Conservation (phyloP, 192 early-diverging fungal genomes). For the Linnemannia elongata region DNA sequence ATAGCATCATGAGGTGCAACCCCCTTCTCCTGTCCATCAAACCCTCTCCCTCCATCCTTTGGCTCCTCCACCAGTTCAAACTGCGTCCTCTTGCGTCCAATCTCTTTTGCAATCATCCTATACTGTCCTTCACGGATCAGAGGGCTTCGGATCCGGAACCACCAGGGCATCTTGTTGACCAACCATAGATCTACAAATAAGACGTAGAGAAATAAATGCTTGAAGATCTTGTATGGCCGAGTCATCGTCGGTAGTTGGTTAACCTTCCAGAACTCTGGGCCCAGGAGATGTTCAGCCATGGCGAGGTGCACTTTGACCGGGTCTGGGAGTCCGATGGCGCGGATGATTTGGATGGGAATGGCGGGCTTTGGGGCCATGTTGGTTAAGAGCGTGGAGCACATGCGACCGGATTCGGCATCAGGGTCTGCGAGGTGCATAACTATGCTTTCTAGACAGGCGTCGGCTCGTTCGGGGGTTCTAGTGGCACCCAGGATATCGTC, state of each 20-base stretch:
- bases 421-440: slow-evolving; percentile 8
- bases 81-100: background rate
- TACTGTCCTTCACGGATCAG: background rate
- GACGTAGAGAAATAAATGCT: background rate
- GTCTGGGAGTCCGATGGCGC: background rate
- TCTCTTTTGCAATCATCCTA: background rate
- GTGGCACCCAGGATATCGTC: slow-evolving; percentile 8
- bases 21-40: background rate
- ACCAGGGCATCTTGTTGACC: background rate
- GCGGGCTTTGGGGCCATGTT: background rate
- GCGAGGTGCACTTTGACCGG: slow-evolving; percentile 11
- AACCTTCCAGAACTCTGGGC: background rate
- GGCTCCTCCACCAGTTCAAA: slow-evolving; percentile 18
- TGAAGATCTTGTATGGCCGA: background rate
- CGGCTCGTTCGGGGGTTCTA: background rate
- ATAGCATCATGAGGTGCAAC: background rate
- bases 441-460: background rate
- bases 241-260: background rate
- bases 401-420: background rate
- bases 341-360: background rate
- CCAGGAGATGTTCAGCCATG: slow-evolving; percentile 2
- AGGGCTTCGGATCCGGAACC: background rate
- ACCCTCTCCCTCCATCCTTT: background rate
- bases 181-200: background rate
- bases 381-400: background rate